Percentiles rank a stretch among this genome's conserved stretches.
Evolutionary conservation across 306 rosid species (phyloP).

Genomic region (Begonia loranthoides): DNA sequence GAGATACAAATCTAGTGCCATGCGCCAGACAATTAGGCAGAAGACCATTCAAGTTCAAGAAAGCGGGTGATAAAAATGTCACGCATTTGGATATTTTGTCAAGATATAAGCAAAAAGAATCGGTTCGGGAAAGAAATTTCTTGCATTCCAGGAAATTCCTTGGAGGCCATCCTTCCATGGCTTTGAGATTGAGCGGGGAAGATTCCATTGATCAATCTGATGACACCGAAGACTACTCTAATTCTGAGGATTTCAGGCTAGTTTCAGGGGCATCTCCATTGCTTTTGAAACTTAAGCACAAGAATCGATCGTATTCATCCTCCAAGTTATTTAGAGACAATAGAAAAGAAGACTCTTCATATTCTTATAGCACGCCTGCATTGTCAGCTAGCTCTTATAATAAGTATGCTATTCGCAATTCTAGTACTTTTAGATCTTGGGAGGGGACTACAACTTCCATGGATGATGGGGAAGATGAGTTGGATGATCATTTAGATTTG

Average conservation of each 20-base stretch:
- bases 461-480: constrained; percentile 63
- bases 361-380: constrained; percentile 87
- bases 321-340: constrained; percentile 33
- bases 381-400: constrained; percentile 80
- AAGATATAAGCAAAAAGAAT: constrained; percentile 28
- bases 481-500: constrained; percentile 58
- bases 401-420: constrained; percentile 36
- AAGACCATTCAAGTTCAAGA: constrained; percentile 22
- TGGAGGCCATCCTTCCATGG: constrained; percentile 26
- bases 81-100: constrained; percentile 35
- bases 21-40: constrained; percentile 15
- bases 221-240: constrained; percentile 52
- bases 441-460: constrained; percentile 75
- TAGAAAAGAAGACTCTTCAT: constrained; percentile 69
- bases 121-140: constrained; percentile 18
- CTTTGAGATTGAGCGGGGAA: constrained; percentile 24
- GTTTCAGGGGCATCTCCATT: constrained; percentile 51
- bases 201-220: constrained; percentile 60
- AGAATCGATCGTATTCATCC: constrained; percentile 48
- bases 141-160: constrained; percentile 25
- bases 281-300: constrained; percentile 46
- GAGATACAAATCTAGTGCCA: constrained; percentile 39
- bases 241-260: constrained; percentile 50
- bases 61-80: constrained; percentile 34
- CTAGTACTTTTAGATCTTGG: constrained; percentile 91